These are phyloP conservation scores for Rhodotorula glutinis DNA, from an alignment of 1,284 basidiomycete species.

Conservation along the genomic window DNA sequence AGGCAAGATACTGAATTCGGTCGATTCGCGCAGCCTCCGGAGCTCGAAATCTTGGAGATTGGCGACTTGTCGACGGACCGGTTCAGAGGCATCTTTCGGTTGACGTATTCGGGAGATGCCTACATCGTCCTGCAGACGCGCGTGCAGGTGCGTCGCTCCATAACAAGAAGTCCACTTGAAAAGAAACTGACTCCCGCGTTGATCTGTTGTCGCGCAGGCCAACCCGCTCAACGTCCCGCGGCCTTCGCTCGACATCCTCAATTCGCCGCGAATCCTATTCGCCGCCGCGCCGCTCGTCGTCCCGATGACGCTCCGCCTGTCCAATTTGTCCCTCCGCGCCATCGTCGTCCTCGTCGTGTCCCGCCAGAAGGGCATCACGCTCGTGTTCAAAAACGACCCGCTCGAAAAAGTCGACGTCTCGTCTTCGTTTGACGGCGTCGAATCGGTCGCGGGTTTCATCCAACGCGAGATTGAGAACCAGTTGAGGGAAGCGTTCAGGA, in stretches of 20 bases:
- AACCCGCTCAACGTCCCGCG: slow-evolving; percentile 92
- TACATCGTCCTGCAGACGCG: slow-evolving; percentile 93
- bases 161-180: not conserved
- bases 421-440: slow-evolving; percentile 96
- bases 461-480: slow-evolving; percentile 96
- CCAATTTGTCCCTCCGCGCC: slow-evolving; percentile 85
- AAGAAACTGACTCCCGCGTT: not conserved
- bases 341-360: slow-evolving; percentile 98
- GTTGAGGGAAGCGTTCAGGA: slow-evolving; percentile 94
- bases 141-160: slow-evolving; percentile 79
- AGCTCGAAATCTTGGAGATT: slow-evolving; percentile 95
- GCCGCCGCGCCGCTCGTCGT: slow-evolving; percentile 91
- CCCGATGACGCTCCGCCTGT: slow-evolving; percentile 96
- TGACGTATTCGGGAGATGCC: slow-evolving; percentile 94
- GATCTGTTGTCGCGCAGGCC: slow-evolving; percentile 56
- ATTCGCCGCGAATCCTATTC: slow-evolving; percentile 75
- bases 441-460: slow-evolving; percentile 94
- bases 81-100: slow-evolving; percentile 92
- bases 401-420: slow-evolving; percentile 96
- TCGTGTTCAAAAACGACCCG: slow-evolving; percentile 99
- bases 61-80: slow-evolving; percentile 91
- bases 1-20: too few species aligned
- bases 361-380: slow-evolving; percentile 93
- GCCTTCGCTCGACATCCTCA: slow-evolving; percentile 61
- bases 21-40: slow-evolving; percentile 96